Percentiles rank a stretch among this genome's conserved stretches.
Conservation (phyloP, 2,329 filamentous ascomycete species). For the Neofusicoccum ribis region DNA sequence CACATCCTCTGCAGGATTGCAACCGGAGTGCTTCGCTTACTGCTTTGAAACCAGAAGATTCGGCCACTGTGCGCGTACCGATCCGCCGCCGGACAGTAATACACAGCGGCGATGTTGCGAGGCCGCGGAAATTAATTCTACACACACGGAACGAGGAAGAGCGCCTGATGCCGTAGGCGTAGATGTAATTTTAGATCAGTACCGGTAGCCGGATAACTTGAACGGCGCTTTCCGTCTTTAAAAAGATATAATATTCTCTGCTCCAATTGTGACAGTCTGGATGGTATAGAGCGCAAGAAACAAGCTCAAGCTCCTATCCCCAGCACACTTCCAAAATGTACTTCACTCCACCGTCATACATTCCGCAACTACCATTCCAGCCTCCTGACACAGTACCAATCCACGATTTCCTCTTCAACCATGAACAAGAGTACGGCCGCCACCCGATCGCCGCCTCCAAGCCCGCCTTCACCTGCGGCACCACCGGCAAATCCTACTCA, state of each 20-base stretch:
- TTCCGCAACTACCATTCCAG: neutral
- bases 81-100: neutral
- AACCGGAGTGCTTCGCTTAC: neutral
- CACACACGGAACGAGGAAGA: neutral
- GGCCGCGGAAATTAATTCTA: neutral
- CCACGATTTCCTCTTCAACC: slow-evolving; percentile 31
- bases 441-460: neutral
- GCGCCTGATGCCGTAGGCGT: neutral
- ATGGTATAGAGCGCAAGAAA: neutral
- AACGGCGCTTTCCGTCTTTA: neutral
- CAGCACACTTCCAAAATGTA: neutral
- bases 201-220: neutral
- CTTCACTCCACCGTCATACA: neutral
- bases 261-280: neutral
- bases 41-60: neutral
- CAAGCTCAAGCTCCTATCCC: neutral
- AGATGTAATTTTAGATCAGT: neutral
- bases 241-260: neutral
- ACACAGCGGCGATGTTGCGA: neutral
- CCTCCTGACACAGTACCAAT: slow-evolving; percentile 26
- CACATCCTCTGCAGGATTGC: neutral
- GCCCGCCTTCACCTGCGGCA: slow-evolving; percentile 10
- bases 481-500: slow-evolving; percentile 9
- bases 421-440: neutral
- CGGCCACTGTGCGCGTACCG: neutral